Evolutionary conservation across 2,329 filamentous ascomycete species (phyloP).

Genomic region (Amylocarpus encephaloides): DNA sequence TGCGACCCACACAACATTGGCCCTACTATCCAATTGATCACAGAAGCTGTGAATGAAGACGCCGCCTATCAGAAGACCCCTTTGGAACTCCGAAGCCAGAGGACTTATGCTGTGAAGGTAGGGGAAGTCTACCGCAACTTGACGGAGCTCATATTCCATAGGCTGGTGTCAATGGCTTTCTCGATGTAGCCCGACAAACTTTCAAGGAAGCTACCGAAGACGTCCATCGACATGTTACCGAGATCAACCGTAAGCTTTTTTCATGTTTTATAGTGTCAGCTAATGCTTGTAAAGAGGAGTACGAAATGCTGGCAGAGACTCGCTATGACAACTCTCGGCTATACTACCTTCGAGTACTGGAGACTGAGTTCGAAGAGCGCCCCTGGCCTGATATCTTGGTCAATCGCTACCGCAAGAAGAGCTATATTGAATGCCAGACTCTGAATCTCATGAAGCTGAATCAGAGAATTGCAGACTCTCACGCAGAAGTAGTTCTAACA

Average conservation of each 20-base stretch:
- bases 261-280: neutral
- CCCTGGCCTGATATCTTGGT: constrained; percentile 64
- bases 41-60: constrained; percentile 69
- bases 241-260: constrained; percentile 51
- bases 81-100: constrained; percentile 81
- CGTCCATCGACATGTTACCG: constrained; percentile 62
- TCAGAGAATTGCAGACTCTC: constrained; percentile 68
- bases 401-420: constrained; percentile 67
- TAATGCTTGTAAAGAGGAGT: constrained; percentile 24
- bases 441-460: constrained; percentile 77
- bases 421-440: constrained; percentile 82
- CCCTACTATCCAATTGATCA: constrained; percentile 58
- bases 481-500: constrained; percentile 76
- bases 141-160: constrained; percentile 32
- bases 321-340: constrained; percentile 72
- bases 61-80: constrained; percentile 71
- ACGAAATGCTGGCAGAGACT: constrained; percentile 56
- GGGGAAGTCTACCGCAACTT: neutral
- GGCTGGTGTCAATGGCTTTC: constrained; percentile 74
- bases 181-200: constrained; percentile 82
- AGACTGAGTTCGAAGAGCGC: constrained; percentile 54
- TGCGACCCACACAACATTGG: constrained; percentile 59
- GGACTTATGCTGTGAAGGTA: constrained; percentile 81
- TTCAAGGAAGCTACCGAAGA: constrained; percentile 86
- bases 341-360: constrained; percentile 68